Evolutionary conservation across 257 asterid species (phyloP), one percentile per base, ranked within the genome.

Genomic region (Sherardia arvensis): DNA sequence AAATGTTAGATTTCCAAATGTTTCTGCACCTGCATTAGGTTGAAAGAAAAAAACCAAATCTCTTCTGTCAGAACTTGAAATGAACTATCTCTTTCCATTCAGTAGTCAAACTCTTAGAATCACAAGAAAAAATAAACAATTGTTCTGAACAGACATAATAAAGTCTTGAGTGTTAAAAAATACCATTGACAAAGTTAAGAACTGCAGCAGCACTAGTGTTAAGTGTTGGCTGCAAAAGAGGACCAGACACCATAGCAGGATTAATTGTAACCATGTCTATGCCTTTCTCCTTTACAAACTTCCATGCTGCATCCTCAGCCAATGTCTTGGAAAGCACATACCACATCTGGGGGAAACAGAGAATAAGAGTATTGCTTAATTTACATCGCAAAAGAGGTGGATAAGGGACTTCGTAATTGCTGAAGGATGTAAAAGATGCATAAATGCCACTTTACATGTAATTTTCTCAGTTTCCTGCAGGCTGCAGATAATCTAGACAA

Each of bases 261-360:
- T 87, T 85, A 71, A 87, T 77, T 26, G 80, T 33, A 36, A 85
- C 94, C 94, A 87, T 70, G 71, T 87, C 81, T 26, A 87, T 75
- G 58, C 85, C 85, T 66, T 85, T 87, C 80, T 83, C 94, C 67
- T 78, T 83, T 60, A 69, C 87, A 74, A 83, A 87, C 73, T 85
- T 80, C 91, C 94, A 87, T 3, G 91, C 95, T 73, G 94, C 94
- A 33, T 85, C 91, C 82, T 87, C 95, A 3, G 95, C 94, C 79
- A 87, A 70, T 49, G 91, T 85, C 71, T 87, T 87, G 22, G 95
- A 87, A 59, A 87, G 95, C 32, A 80, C 79, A 59, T 87, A 87
- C 95, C 95, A 87, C 62, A 70, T 70, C 96, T 88, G 76, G 22
- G 4, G 58, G n/a, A 53, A 5, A 4, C 14, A 54, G 7, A 34